A percentile compares a stretch with the other conserved stretches of the same genome.
Evolutionary conservation across 192 early-diverging fungal species (phyloP).

Genomic region (Geranomyces variabilis): DNA sequence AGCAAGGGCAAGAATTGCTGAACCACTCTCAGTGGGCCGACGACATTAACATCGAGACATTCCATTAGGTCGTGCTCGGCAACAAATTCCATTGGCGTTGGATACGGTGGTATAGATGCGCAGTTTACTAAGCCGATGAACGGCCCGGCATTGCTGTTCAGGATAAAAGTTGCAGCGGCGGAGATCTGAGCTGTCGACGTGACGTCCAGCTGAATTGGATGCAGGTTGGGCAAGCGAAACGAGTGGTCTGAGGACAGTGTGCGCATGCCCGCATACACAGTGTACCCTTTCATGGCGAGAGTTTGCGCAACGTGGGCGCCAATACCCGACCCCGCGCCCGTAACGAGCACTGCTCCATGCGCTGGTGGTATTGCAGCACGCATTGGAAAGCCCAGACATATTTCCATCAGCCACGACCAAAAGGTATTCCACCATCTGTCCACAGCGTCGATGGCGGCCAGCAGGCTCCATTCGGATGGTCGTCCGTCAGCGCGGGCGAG

Average conservation of each 20-base stretch:
- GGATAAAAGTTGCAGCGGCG: constrained; percentile 14
- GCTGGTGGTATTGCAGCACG: not conserved
- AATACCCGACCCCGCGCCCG: constrained; percentile 16
- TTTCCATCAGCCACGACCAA: constrained; percentile 3
- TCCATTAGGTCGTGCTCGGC: not conserved
- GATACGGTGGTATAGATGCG: constrained; percentile 31
- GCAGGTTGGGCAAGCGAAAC: not conserved
- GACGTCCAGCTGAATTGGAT: constrained; percentile 46
- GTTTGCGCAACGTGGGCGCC: constrained; percentile 5
- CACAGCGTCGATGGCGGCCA: not conserved
- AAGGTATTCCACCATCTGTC: constrained; percentile 8
- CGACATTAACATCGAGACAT: constrained; percentile 30
- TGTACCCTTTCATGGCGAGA: constrained; percentile 36
- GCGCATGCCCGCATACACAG: constrained; percentile 47
- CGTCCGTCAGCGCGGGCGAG: not conserved
- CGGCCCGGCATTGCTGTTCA: not conserved
- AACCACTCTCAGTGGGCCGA: constrained; percentile 42
- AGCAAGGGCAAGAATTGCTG: constrained; percentile 45
- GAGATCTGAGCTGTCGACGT: constrained; percentile 28
- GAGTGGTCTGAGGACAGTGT: constrained; percentile 31
- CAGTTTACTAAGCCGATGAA: constrained; percentile 49
- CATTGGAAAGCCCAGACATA: constrained; percentile 1
- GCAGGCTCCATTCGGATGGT: constrained; percentile 3
- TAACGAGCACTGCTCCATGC: not conserved
- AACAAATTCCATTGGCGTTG: constrained; percentile 6